phyloP scores from a whole-genome alignment of 2,329 filamentous ascomycete species.

The Macrophomina tecta region DNA sequence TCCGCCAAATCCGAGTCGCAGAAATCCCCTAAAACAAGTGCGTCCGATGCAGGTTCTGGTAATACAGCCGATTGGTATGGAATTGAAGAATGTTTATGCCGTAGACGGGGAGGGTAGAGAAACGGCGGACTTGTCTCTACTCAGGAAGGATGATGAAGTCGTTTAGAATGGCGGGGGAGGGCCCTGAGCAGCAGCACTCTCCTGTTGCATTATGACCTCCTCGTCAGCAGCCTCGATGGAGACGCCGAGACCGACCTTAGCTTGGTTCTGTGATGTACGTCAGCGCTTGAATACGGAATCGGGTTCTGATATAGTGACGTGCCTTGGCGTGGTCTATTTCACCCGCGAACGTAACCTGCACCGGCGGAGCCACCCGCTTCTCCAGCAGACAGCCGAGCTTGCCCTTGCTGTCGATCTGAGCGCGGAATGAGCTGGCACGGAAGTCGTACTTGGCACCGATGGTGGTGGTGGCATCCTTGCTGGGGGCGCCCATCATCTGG shows the following conservation, averaged over 20 bases:
- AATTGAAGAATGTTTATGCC: constrained; percentile 19
- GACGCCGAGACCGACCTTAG: constrained; percentile 92
- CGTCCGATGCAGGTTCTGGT: constrained; percentile 27
- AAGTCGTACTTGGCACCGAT: constrained; percentile 99
- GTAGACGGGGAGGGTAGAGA: constrained; percentile 14
- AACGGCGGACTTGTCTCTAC: not conserved
- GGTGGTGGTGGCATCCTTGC: constrained; percentile 88
- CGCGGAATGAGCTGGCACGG: constrained; percentile 91
- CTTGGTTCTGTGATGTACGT: constrained; percentile 71
- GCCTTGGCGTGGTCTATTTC: constrained; percentile 97
- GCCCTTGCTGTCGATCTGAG: constrained; percentile 93
- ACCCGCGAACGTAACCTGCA: constrained; percentile 92
- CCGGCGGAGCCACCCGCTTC: constrained; percentile 92
- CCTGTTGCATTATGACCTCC: constrained; percentile 50
- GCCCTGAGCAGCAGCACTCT: constrained; percentile 39
- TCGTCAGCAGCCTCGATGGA: constrained; percentile 60
- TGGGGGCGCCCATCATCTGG: constrained; percentile 75
- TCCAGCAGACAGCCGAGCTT: constrained; percentile 92
- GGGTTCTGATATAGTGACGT: constrained; percentile 49
- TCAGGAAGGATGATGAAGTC: constrained; percentile 6
- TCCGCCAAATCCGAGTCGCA: constrained; percentile 15
- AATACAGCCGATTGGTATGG: constrained; percentile 24
- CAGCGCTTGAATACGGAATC: not conserved
- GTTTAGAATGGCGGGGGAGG: constrained; percentile 49
- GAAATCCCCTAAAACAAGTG: constrained; percentile 16